Evolutionary conservation across 2,329 filamentous ascomycete genomes (phyloP).

Genomic region (Xylariaceae sp.): DNA sequence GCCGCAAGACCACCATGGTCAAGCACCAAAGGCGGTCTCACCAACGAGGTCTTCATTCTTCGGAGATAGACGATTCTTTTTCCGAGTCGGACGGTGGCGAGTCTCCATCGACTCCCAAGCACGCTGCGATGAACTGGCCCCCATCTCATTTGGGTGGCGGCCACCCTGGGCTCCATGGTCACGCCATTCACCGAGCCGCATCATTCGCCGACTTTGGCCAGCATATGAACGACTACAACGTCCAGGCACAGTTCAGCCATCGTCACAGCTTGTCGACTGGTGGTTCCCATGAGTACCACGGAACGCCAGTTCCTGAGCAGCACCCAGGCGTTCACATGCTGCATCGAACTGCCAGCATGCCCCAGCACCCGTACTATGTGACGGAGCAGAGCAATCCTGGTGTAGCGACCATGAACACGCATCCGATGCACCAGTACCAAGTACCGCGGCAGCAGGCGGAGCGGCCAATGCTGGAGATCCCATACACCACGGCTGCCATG

Average conservation of each 20-base stretch:
- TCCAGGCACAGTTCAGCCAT: slow-evolving; percentile 40
- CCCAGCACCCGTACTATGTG: slow-evolving; percentile 48
- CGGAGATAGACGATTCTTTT: slow-evolving; percentile 51
- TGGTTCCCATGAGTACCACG: slow-evolving; percentile 41
- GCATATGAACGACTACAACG: slow-evolving; percentile 40
- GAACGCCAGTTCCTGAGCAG: slow-evolving; percentile 37
- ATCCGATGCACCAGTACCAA: slow-evolving; percentile 46
- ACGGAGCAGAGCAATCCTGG: slow-evolving; percentile 59
- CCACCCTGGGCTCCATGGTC: slow-evolving; percentile 32
- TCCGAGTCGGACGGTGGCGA: slow-evolving; percentile 57
- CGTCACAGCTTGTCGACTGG: slow-evolving; percentile 44
- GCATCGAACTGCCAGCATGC: slow-evolving; percentile 44
- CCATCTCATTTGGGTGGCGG: slow-evolving; percentile 36
- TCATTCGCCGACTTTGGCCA: slow-evolving; percentile 54
- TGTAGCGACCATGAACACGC: slow-evolving; percentile 56
- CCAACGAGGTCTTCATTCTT: slow-evolving; percentile 52
- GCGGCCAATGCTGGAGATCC: slow-evolving; percentile 43
- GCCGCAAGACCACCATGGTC: slow-evolving; percentile 68
- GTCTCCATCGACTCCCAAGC: slow-evolving; percentile 54
- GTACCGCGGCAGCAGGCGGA: slow-evolving; percentile 47
- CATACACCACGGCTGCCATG: slow-evolving; percentile 44
- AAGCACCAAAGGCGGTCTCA: slow-evolving; percentile 62
- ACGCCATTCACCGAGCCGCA: slow-evolving; percentile 45
- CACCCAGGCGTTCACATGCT: slow-evolving; percentile 43
- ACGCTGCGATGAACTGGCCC: slow-evolving; percentile 49